Evolutionary conservation across 805 yeast genomes (phyloP).

Genomic region (Kregervanrija pseudodelftensis): DNA sequence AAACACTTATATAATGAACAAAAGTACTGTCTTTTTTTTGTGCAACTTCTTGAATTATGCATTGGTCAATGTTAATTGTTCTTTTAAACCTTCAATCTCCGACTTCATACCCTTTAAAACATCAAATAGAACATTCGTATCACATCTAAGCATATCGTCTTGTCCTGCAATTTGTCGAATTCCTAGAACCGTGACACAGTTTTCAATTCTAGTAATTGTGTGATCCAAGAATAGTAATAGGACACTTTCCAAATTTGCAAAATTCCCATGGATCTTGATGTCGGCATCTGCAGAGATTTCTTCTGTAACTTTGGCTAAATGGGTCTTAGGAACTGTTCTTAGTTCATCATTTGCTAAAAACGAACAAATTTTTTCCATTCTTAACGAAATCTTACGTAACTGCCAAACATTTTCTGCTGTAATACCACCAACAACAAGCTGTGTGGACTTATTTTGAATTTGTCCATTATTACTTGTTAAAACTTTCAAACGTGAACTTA

Average conservation of each 20-base stretch:
- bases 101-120: constrained; percentile 4
- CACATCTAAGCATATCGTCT: neutral
- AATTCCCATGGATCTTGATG: constrained; percentile 8
- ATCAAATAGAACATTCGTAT: constrained; percentile 4
- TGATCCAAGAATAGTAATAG: constrained; percentile 53
- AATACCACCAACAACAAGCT: constrained; percentile 24
- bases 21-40: no score
- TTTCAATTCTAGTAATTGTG: constrained; percentile 62
- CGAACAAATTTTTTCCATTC: constrained; percentile 54
- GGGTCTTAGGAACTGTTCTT: constrained; percentile 17
- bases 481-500: constrained; percentile 53
- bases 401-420: constrained; percentile 23
- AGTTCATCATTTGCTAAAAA: constrained; percentile 36
- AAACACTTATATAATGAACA: no score
- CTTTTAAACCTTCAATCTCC: constrained; percentile 5
- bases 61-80: neutral
- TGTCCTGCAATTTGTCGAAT: constrained; percentile 25
- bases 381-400: constrained; percentile 47
- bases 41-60: no score
- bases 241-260: constrained; percentile 30
- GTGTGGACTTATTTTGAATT: constrained; percentile 20
- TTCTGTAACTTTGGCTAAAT: constrained; percentile 9
- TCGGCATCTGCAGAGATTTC: constrained; percentile 14
- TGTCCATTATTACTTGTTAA: constrained; percentile 26
- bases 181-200: constrained; percentile 39